Evolutionary conservation across 441 rosid genomes (phyloP).

Genomic region (Viola pubescens): DNA sequence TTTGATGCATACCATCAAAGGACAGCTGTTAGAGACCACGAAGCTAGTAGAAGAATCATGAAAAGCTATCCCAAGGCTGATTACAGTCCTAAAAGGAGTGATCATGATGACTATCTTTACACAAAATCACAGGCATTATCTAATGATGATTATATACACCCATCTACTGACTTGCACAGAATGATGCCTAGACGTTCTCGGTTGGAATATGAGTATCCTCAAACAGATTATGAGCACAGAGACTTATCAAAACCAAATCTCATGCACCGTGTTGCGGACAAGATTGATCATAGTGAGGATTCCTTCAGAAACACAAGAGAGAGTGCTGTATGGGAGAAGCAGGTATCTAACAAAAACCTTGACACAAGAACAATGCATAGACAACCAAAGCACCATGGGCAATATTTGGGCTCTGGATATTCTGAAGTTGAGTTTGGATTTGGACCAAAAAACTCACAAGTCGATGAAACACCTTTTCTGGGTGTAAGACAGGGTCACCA

Average conservation of each 20-base stretch:
- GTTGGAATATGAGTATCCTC: conserved; percentile 27
- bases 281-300: conserved; percentile 26
- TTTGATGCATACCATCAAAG: conserved; percentile 27
- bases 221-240: conserved; percentile 26
- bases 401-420: conserved; percentile 28
- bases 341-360: conserved; percentile 22
- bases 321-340: conserved; percentile 25
- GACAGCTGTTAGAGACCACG: conserved; percentile 23
- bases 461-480: conserved; percentile 24
- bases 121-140: conserved; percentile 24
- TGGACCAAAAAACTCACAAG: conserved; percentile 28
- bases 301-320: conserved; percentile 27
- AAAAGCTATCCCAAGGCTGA: conserved; percentile 18
- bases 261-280: conserved; percentile 26
- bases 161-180: conserved; percentile 24
- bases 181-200: conserved; percentile 26
- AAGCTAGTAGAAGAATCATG: conserved; percentile 25
- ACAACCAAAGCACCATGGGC: conserved; percentile 28
- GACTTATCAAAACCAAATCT: conserved; percentile 30
- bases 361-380: conserved; percentile 28
- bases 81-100: conserved; percentile 27
- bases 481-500: conserved; percentile 24
- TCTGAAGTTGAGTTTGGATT: conserved; percentile 24
- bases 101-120: conserved; percentile 30
- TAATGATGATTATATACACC: conserved; percentile 29